Conservation (phyloP, 2,329 filamentous ascomycete species). For the Aspergillus sp. region DNA sequence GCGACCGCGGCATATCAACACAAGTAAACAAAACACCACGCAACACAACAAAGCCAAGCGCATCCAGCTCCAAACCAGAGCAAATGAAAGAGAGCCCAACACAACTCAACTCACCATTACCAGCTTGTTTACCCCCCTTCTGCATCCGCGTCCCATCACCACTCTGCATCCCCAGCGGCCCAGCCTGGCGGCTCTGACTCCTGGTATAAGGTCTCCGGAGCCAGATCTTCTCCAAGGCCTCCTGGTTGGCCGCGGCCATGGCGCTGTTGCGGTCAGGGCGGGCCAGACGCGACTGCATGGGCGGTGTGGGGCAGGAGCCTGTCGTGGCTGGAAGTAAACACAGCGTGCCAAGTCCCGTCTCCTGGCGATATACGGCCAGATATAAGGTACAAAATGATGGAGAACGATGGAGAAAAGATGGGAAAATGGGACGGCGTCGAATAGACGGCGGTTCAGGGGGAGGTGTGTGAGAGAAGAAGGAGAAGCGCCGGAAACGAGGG, state of each 20-base stretch:
- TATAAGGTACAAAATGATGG: too few species aligned
- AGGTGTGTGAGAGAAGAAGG: background rate
- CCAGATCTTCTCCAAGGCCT: too few species aligned
- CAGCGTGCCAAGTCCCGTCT: too few species aligned
- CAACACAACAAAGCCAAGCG: background rate
- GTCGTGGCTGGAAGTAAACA: background rate
- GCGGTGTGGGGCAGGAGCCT: background rate
- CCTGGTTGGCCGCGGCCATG: slow-evolving; percentile 1
- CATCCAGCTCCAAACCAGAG: slow-evolving; percentile 1
- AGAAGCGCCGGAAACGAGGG: background rate
- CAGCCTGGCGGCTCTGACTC: slow-evolving; percentile 30
- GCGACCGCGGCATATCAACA: too few species aligned
- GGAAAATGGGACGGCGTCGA: too few species aligned
- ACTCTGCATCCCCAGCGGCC: slow-evolving; percentile 3
- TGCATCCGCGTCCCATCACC: slow-evolving; percentile 1
- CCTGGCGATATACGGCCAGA: too few species aligned
- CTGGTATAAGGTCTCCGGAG: too few species aligned
- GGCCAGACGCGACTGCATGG: background rate
- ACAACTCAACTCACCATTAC: background rate
- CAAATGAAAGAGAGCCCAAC: background rate
- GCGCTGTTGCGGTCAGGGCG: background rate
- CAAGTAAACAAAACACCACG: background rate
- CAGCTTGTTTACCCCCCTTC: slow-evolving; percentile 3
- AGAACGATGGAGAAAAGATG: too few species aligned
- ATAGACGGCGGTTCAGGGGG: background rate